phyloP scores from a whole-genome alignment of 257 asterid species.

The Lycium barbarum region DNA sequence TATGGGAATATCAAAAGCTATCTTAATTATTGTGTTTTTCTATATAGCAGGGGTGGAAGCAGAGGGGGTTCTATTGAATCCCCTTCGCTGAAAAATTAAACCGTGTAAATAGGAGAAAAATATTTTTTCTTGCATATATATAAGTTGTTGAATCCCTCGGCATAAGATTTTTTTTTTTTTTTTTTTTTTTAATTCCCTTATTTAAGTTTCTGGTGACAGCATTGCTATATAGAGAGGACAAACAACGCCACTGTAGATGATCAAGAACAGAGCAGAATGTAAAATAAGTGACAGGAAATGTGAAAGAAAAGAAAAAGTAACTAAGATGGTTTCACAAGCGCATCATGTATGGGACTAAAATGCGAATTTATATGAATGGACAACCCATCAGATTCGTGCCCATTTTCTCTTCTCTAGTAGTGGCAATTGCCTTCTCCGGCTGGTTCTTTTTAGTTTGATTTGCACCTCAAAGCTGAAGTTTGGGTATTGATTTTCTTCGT shows the following conservation, averaged over 20 bases:
- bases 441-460: not conserved
- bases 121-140: too few species aligned
- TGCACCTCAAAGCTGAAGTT: not conserved
- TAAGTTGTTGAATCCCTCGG: too few species aligned
- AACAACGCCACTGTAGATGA: not conserved
- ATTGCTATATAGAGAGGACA: not conserved
- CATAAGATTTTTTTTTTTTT: too few species aligned
- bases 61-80: too few species aligned
- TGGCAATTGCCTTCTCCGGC: not conserved
- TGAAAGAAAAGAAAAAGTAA: not conserved
- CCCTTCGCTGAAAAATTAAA: too few species aligned
- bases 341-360: not conserved
- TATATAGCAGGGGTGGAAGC: not conserved
- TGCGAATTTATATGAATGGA: not conserved
- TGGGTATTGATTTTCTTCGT: not conserved
- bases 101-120: too few species aligned
- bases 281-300: not conserved
- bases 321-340: not conserved
- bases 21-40: not conserved
- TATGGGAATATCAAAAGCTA: not conserved
- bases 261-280: not conserved
- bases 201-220: too few species aligned
- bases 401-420: not conserved
- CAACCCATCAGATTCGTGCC: not conserved
- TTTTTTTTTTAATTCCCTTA: too few species aligned